These are phyloP conservation scores for Ophiocordyceps sinensis DNA, from an alignment of 2,329 filamentous ascomycete genomes.

Conservation along the genomic window DNA sequence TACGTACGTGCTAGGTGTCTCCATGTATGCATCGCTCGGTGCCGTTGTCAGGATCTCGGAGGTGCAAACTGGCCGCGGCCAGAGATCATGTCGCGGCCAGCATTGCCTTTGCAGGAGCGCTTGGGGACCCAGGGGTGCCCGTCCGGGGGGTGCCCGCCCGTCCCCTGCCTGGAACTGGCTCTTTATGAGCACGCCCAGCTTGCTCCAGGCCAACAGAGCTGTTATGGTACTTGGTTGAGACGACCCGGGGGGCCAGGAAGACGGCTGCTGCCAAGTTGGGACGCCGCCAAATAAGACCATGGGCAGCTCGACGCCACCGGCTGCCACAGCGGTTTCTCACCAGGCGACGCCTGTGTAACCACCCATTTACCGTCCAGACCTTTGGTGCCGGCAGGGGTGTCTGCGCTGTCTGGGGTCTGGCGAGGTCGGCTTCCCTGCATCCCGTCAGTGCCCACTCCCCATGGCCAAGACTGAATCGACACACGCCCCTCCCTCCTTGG, in stretches of 20 bases:
- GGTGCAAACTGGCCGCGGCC: not conserved
- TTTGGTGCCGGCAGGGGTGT: not conserved
- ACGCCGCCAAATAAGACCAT: not conserved
- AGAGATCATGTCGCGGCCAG: not conserved
- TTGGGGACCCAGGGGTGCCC: not conserved
- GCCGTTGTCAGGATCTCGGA: not conserved
- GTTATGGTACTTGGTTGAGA: not conserved
- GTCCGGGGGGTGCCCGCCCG: not conserved
- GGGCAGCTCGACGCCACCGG: not conserved
- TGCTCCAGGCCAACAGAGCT: not conserved
- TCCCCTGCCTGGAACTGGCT: not conserved
- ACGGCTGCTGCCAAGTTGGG: not conserved
- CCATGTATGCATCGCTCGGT: constrained; percentile 1
- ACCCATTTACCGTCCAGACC: not conserved
- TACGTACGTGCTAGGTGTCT: constrained; percentile 4
- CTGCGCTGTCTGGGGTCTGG: not conserved
- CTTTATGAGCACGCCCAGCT: not conserved
- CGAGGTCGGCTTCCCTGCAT: not conserved
- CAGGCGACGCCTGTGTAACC: constrained; percentile 1
- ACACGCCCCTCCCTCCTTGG: not conserved
- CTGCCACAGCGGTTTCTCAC: not conserved
- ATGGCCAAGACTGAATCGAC: not conserved
- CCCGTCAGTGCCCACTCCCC: not conserved
- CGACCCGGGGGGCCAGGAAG: not conserved
- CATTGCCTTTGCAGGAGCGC: not conserved